Base-by-base conservation (phyloP, 2,329 filamentous ascomycete species). In the Metarhizium brunneum region DNA sequence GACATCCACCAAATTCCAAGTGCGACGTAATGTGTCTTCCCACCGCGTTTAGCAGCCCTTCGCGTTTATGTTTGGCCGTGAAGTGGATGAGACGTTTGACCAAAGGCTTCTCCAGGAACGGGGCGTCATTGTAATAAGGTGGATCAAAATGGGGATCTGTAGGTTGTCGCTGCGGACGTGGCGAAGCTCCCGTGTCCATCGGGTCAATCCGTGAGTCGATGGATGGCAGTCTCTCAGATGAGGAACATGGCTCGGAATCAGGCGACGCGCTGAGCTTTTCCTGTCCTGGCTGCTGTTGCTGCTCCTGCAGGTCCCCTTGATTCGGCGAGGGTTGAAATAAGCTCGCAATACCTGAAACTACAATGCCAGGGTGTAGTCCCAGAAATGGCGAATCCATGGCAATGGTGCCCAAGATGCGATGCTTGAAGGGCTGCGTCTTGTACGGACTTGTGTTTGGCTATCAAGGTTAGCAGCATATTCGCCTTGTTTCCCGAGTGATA, bases 341-440 rank as follows among this genome's bases (percentile, higher is more conserved):
- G 65, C 89, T 92, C 2, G 85, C 81, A 54, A 95, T 80, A 2
- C 91, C 90, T 42, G 88, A 88, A n/a, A 85, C 81, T 47, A 96
- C 82, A 47, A 96, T 87, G 6, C 92, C 88, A 1, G 90, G 91
- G 69, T 96, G 90, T 66, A 96, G 86, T 3, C 92, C 92, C 6
- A 96, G 76, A 57, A 95, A 90, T 0, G 92, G 92, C 0, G 88
- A 87, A 69, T 96, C 92, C 51, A 95, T 86, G 55, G 88, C 88
- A 55, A 96, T 76, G 4, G 85, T 85, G 0, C 92, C 92, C 35
- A 96, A 70, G 45, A 96, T 87, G 10, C 84, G 81, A 72, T 95
- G 89, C 59, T 83, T 84, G 61, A 88, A 83, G 11, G 73, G 73
- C 56, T 67, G 66, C 51, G 59, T 65, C 29, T 57, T 62, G 47